phyloP scores from a whole-genome alignment of 2,329 filamentous ascomycete genomes.

The Xylariaceae sp. region DNA sequence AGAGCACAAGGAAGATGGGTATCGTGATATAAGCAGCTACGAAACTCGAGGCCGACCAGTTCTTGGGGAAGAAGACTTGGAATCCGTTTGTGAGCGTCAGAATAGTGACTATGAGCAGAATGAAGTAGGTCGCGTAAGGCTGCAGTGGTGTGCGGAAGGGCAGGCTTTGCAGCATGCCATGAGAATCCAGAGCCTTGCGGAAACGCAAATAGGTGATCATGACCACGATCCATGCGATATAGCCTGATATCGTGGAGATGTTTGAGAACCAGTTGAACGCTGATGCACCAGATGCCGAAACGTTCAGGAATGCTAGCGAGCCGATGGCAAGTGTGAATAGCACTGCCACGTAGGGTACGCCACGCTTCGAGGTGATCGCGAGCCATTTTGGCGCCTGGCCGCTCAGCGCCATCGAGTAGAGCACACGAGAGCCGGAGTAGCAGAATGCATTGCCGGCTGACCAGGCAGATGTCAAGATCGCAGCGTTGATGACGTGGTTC shows the following conservation, averaged over 20 bases:
- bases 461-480: conserved; percentile 63
- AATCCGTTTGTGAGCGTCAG: conserved; percentile 74
- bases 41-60: conserved; percentile 63
- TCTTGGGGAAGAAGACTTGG: conserved; percentile 63
- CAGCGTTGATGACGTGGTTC: conserved; percentile 64
- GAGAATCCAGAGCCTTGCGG: conserved; percentile 50
- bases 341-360: conserved; percentile 56
- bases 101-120: conserved; percentile 54
- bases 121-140: conserved; percentile 62
- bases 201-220: conserved; percentile 58
- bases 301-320: conserved; percentile 66
- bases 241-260: conserved; percentile 60
- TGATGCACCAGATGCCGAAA: conserved; percentile 55
- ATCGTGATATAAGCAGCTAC: conserved; percentile 61
- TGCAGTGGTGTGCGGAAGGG: conserved; percentile 52
- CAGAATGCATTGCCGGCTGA: conserved; percentile 59
- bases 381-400: conserved; percentile 63
- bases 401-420: conserved; percentile 64
- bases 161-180: conserved; percentile 47
- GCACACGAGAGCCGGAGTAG: conserved; percentile 65
- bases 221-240: conserved; percentile 58
- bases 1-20: conserved; percentile 57
- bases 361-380: conserved; percentile 54
- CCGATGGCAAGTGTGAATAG: conserved; percentile 56
- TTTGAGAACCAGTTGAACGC: conserved; percentile 72